A percentile compares a stretch with the other conserved stretches of the same genome.
phyloP scores from a whole-genome alignment of 2,329 filamentous ascomycete genomes.

The Colletotrichum australisinense region DNA sequence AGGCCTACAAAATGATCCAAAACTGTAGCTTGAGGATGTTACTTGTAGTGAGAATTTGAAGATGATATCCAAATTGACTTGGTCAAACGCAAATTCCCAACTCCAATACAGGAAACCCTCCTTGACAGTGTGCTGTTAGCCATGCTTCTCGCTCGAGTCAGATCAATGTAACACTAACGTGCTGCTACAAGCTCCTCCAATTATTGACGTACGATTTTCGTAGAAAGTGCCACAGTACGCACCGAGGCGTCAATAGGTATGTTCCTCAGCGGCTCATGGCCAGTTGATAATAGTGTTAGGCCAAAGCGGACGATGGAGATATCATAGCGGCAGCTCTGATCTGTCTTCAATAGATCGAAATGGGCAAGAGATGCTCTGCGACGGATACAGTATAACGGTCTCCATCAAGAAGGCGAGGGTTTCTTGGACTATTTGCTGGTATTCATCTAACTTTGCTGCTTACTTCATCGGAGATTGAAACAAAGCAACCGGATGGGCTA shows the following conservation, averaged over 20 bases:
- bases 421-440: too few relatives aligned
- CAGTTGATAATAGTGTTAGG: not conserved
- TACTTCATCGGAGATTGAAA: too few relatives aligned
- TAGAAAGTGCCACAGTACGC: not conserved
- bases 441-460: too few relatives aligned
- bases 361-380: not conserved
- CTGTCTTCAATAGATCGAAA: not conserved
- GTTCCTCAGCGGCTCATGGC: not conserved
- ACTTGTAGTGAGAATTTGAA: not conserved
- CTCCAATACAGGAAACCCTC: too few relatives aligned
- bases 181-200: not conserved
- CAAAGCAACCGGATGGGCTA: too few relatives aligned
- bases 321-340: not conserved
- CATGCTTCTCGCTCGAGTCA: too few relatives aligned
- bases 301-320: not conserved
- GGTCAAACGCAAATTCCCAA: not conserved
- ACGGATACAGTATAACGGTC: too few relatives aligned
- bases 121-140: not conserved
- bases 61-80: not conserved
- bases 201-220: not conserved
- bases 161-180: not conserved
- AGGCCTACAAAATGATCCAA: too few relatives aligned
- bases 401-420: too few relatives aligned
- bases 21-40: not conserved
- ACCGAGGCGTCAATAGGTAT: too few relatives aligned